A percentile compares a stretch with the other conserved stretches of the same genome.
phyloP scores from a whole-genome alignment of 2,329 filamentous ascomycete species.

The Harringtonia lauricola region DNA sequence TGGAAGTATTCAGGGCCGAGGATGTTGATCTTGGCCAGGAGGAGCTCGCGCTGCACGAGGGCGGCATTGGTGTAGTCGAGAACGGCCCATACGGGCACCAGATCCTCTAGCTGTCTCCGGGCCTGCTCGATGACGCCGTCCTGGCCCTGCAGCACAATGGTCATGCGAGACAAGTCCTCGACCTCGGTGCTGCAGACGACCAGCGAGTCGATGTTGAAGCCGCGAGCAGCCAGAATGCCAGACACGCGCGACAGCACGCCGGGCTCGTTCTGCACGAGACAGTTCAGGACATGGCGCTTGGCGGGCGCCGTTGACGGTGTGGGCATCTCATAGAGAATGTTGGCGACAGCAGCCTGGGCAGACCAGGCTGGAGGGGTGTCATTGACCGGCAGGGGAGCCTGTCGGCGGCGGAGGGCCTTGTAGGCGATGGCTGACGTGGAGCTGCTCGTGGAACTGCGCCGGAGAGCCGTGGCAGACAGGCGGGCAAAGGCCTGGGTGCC shows the following conservation, averaged over 20 bases:
- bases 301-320: constrained; percentile 70
- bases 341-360: constrained; percentile 88
- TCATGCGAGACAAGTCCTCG: constrained; percentile 94
- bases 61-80: constrained; percentile 90
- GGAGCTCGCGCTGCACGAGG: constrained; percentile 87
- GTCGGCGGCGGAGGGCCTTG: constrained; percentile 89
- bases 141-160: constrained; percentile 90
- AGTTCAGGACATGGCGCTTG: constrained; percentile 95
- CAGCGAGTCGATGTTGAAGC: constrained; percentile 98
- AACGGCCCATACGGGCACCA: constrained; percentile 97
- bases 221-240: constrained; percentile 86
- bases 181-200: constrained; percentile 98
- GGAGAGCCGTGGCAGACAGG: constrained; percentile 17
- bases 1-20: constrained; percentile 97
- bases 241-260: constrained; percentile 94
- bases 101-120: constrained; percentile 84
- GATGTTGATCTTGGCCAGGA: constrained; percentile 94
- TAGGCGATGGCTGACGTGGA: constrained; percentile 93
- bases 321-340: constrained; percentile 97
- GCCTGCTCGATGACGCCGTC: constrained; percentile 97
- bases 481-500: constrained; percentile 14
- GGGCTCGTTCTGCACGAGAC: constrained; percentile 96
- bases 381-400: constrained; percentile 71
- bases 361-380: constrained; percentile 71
- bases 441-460: constrained; percentile 39